Evolutionary conservation across 2,329 filamentous ascomycete species (phyloP).

Genomic region (Parafenestella ontariensis): DNA sequence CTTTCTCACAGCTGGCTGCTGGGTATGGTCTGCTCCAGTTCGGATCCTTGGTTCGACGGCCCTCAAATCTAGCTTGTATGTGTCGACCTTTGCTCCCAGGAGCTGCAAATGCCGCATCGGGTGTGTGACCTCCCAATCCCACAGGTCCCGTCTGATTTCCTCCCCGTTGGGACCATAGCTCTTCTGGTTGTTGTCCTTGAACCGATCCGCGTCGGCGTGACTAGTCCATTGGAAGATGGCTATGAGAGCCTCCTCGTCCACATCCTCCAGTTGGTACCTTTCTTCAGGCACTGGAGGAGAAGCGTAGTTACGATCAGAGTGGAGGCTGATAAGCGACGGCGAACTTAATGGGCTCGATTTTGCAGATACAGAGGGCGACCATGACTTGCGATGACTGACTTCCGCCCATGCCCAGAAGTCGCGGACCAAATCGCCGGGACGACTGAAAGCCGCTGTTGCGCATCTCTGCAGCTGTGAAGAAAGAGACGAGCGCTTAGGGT

Average conservation of each 20-base stretch:
- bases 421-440: constrained; percentile 33
- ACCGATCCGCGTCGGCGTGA: constrained; percentile 33
- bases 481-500: constrained; percentile 34
- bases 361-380: constrained; percentile 14
- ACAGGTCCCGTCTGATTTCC: constrained; percentile 29
- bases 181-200: constrained; percentile 36
- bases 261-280: neutral
- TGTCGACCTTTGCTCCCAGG: constrained; percentile 31
- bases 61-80: constrained; percentile 34
- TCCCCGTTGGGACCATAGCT: constrained; percentile 34
- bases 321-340: neutral
- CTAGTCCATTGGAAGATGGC: constrained; percentile 42
- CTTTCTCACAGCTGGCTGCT: constrained; percentile 14
- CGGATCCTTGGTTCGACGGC: constrained; percentile 31
- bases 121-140: constrained; percentile 35
- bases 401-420: constrained; percentile 43
- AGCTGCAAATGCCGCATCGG: constrained; percentile 33
- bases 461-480: constrained; percentile 21
- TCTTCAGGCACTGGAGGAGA: neutral
- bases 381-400: constrained; percentile 14
- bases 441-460: constrained; percentile 26
- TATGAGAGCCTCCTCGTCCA: constrained; percentile 35
- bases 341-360: neutral
- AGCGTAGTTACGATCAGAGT: neutral
- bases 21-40: constrained; percentile 5